Percentiles rank a stretch among this genome's conserved stretches.
These are phyloP conservation scores for Penicillium capsulatum DNA, from an alignment of 2,329 filamentous ascomycete genomes.

Conservation along the genomic window DNA sequence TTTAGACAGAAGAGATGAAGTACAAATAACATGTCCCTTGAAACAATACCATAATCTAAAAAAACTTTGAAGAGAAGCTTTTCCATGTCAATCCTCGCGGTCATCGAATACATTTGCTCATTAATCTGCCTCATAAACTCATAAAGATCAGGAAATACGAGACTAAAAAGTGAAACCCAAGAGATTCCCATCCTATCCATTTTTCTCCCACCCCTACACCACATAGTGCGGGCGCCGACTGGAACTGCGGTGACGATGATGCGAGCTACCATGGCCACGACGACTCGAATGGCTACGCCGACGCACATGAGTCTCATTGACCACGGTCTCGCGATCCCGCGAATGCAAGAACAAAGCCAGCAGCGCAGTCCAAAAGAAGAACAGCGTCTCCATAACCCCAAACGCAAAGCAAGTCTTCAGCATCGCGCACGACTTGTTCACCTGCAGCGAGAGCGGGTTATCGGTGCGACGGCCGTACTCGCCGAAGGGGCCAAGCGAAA, in stretches of 20 bases:
- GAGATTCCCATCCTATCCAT: neutral
- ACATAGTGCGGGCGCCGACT: constrained; percentile 29
- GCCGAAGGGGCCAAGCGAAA: constrained; percentile 60
- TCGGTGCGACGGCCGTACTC: constrained; percentile 48
- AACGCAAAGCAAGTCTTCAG: constrained; percentile 87
- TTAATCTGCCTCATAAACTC: constrained; percentile 2
- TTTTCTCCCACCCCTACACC: constrained; percentile 17
- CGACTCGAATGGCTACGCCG: constrained; percentile 36
- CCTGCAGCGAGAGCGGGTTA: constrained; percentile 48
- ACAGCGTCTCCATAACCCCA: constrained; percentile 79
- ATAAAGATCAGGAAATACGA: neutral
- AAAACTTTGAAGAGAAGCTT: too few species aligned
- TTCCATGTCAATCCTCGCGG: too few species aligned
- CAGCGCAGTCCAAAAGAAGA: constrained; percentile 73
- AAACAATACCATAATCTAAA: too few species aligned
- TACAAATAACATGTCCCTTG: too few species aligned
- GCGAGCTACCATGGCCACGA: constrained; percentile 28
- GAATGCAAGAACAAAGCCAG: constrained; percentile 54
- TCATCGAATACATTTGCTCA: neutral
- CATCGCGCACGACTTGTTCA: constrained; percentile 81
- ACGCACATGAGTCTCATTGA: constrained; percentile 39
- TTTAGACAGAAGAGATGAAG: too few species aligned
- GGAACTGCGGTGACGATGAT: constrained; percentile 30
- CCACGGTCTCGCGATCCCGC: constrained; percentile 28
- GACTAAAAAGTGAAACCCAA: neutral